Evolutionary conservation across 2,329 filamentous ascomycete species (phyloP), one percentile per base, ranked within the genome.

Genomic region (Aureobasidium sp.): DNA sequence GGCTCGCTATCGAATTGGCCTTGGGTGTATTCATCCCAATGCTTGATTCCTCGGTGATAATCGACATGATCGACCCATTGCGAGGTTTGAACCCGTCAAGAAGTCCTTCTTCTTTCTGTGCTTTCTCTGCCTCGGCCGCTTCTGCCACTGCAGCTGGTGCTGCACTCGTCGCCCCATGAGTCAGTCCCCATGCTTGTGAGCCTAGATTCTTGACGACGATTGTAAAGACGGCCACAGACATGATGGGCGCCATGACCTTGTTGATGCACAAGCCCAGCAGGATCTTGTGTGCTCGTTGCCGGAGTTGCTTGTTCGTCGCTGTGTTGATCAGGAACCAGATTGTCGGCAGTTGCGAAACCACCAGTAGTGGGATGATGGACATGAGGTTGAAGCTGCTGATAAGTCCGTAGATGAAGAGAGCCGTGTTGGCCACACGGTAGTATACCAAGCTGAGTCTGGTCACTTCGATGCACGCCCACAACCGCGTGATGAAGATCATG

Each of bases 401-500:
- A 8, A 68, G 63, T 1, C 67, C 62, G 14, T 67, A 58, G 17
- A 74, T 66, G 49, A 74, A 74, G 0, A 74, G 58, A 1, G 60
- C 62, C 0, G 72, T 73, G 64, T 74, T 74, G 42, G 72, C 63
- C 8, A 74, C 66, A 5, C 72, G 72, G 36, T 73, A 74, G 62
- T 74, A 74, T 0, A 74, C 72, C 20, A 74, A 64, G 42, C 67
- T 71, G 3, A 73, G 64, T 2, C 72, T 68, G 5, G 70, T 62
- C 15, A 74, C 67, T n/a, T 74, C 72, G 1, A 74, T 65, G 0
- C 67, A 65, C 0, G 72, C 70, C 1, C 67, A 70, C 8, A 74
- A 65, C 0, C 72, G 70, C 3, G 72, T 74, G 20, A 74, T 62
- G 20, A 66, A 73, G 41, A 75, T 78, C 71, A 74, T 73, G 31